A percentile compares a stretch with the other conserved stretches of the same genome.
Evolutionary conservation across 2,329 filamentous ascomycete species (phyloP).

Genomic region (Rachicladosporium sp.): DNA sequence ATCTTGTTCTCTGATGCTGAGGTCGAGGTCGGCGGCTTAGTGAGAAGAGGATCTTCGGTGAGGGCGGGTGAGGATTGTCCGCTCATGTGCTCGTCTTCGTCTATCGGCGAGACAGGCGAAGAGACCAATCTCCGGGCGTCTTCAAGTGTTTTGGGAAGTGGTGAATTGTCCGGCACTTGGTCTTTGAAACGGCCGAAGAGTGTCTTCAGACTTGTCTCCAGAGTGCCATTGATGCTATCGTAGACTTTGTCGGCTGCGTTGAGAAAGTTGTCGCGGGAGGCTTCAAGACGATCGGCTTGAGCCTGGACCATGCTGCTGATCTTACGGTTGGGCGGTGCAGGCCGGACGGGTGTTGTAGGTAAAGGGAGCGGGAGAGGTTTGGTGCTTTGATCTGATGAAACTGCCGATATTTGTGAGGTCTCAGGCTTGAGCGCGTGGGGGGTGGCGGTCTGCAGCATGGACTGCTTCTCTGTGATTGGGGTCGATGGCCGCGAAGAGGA

Average conservation of each 20-base stretch:
- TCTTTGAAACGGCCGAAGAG: constrained; percentile 80
- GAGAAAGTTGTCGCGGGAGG: constrained; percentile 52
- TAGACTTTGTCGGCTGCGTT: constrained; percentile 83
- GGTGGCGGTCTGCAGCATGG: constrained; percentile 22
- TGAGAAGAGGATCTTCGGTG: constrained; percentile 17
- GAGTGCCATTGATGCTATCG: constrained; percentile 79
- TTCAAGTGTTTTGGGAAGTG: constrained; percentile 76
- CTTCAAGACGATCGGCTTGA: constrained; percentile 71
- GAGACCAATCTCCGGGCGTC: constrained; percentile 83
- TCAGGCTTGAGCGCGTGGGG: constrained; percentile 23
- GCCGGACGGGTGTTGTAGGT: constrained; percentile 20
- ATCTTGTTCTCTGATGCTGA: constrained; percentile 50
- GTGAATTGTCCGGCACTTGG: constrained; percentile 39
- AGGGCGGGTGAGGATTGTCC: constrained; percentile 21
- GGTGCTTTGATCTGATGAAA: constrained; percentile 15
- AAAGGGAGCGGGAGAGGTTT: constrained; percentile 20
- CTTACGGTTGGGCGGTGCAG: constrained; percentile 54
- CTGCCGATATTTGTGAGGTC: constrained; percentile 14
- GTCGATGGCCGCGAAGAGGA: constrained; percentile 35
- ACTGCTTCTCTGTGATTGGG: constrained; percentile 27
- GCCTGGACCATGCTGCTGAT: constrained; percentile 79
- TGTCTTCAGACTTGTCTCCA: constrained; percentile 90
- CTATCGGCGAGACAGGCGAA: constrained; percentile 41
- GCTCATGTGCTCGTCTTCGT: constrained; percentile 24
- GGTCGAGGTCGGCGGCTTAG: constrained; percentile 7